A percentile compares a stretch with the other conserved stretches of the same genome.
phyloP scores from a whole-genome alignment of 148 eudicot genomes.

The Hydrangea macrophylla region DNA sequence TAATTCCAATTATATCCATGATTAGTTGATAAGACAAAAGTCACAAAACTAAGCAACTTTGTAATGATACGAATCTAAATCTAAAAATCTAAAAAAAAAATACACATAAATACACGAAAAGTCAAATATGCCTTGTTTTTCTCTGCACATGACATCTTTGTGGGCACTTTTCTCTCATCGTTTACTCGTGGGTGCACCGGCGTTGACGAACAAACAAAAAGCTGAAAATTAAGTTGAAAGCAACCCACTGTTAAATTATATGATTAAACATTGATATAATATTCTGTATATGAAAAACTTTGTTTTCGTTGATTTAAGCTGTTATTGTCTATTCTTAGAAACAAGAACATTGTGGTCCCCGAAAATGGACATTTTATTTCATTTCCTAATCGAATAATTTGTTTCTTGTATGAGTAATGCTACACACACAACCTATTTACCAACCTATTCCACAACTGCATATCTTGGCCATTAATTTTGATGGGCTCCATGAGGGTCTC shows the following conservation, averaged over 20 bases:
- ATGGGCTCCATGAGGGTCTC: too few species aligned
- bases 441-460: too few species aligned
- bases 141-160: too few species aligned
- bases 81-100: too few species aligned
- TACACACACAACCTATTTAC: too few species aligned
- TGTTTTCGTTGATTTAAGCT: neutral
- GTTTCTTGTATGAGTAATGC: too few species aligned
- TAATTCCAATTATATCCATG: neutral
- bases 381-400: too few species aligned
- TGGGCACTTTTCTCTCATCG: neutral
- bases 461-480: too few species aligned
- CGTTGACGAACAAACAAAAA: slow-evolving; percentile 3
- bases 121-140: too few species aligned
- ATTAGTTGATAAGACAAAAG: neutral
- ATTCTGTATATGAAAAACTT: neutral
- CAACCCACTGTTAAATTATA: neutral
- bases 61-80: too few species aligned
- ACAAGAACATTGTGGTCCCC: neutral
- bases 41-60: neutral
- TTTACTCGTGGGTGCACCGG: neutral
- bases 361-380: neutral
- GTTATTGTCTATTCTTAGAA: neutral
- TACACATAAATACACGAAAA: too few species aligned
- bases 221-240: neutral
- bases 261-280: neutral